phyloP scores from a whole-genome alignment of 83 land plant genomes.

The Thuja plicata region DNA sequence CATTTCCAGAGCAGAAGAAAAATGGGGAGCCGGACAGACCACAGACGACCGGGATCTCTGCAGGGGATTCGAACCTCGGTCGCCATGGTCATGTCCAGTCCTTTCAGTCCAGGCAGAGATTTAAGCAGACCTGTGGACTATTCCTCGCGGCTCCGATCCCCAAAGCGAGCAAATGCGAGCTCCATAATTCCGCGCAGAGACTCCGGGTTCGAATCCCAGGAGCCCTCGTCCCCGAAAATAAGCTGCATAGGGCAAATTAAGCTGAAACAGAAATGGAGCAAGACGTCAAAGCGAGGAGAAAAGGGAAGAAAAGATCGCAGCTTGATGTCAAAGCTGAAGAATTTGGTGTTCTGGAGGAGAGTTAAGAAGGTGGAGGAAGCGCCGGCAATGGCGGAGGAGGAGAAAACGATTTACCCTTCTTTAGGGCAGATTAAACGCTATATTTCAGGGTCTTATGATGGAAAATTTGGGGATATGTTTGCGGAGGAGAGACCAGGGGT shows the following conservation, averaged over 20 bases:
- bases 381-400: background rate
- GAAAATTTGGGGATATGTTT: background rate
- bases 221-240: background rate
- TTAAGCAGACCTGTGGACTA: background rate
- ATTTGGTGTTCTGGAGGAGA: background rate
- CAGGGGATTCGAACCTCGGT: background rate
- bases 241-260: background rate
- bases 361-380: no score
- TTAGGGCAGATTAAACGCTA: background rate
- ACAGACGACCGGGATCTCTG: background rate
- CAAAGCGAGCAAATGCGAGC: background rate
- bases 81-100: background rate
- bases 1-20: background rate
- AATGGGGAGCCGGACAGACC: background rate
- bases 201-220: background rate
- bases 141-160: background rate
- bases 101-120: background rate
- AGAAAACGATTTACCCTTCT: no score
- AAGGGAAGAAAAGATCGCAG: background rate
- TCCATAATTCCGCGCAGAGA: background rate
- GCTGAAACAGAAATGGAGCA: background rate
- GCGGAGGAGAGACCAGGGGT: background rate
- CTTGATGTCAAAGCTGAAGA: background rate
- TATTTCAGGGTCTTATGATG: background rate
- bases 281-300: background rate